Evolutionary conservation across 306 rosid species (phyloP), one percentile per base, ranked within the genome.

Genomic region (Quercus wislizeni): DNA sequence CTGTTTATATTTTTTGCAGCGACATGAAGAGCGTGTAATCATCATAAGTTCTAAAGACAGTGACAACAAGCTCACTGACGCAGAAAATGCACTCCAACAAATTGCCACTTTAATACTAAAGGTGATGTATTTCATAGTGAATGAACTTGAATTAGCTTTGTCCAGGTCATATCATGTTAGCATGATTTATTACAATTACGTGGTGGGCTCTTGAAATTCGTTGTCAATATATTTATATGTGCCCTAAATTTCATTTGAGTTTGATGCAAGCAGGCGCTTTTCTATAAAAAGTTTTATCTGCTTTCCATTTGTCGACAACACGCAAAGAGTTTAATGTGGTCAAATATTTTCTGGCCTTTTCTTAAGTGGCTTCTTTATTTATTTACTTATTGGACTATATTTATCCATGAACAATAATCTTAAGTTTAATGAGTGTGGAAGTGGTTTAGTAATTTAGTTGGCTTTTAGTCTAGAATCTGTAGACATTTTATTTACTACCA

Each of bases 11-110:
- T 8, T 67, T 28, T 71, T 83, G 87, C 88, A 94, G 98, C 87
- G 94, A 63, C 90, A 94, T 69, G 98, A 94, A 86, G 98, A 94
- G 76, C 93, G 98, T 38, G 98, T 94, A 80, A 92, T 94, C 79
- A 92, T 94, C 74, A 87, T 92, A 81, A 94, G 97, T 75, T 92
- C 97, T 5, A 92, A 91, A 86, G 92, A 91, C 63, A 78, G 79
- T 71, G 97, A 91, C 72, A 89, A 86, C 69, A 61, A 55, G 54
- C 82, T 90, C 76, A 85, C 93, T 49, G 97, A 91, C 74, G 98
- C 97, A 17, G 97, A 94, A 87, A 92, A 87, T 84, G 97, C 97
- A 46, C 89, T 94, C 12, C 89, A 86, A 81, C 89, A 87, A 74
- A 94, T 94, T 58, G 95, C 97, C 65, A 82, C 76, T 72, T 79